These are phyloP conservation scores for Podospora comata DNA, from an alignment of 495 filamentous ascomycete species.

Conservation along the genomic window DNA sequence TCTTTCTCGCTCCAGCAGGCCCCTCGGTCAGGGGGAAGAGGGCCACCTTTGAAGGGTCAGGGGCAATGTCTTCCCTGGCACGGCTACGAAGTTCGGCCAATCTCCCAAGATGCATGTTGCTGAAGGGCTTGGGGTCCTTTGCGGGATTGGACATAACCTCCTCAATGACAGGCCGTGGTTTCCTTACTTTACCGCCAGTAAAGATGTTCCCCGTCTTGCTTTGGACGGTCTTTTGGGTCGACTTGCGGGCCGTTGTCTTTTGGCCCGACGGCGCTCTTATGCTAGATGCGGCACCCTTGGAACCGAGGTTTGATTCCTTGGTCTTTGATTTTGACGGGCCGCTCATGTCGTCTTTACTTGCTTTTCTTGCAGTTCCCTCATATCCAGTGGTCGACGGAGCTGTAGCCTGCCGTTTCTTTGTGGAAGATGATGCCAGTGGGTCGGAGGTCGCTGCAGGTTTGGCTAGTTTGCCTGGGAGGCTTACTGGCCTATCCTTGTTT, in stretches of 20 bases:
- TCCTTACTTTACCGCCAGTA: constrained; percentile 26
- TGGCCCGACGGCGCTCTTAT: neutral
- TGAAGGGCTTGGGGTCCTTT: constrained; percentile 34
- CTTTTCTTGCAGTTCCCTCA: constrained; percentile 31
- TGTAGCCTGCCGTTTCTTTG: constrained; percentile 10
- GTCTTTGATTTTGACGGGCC: constrained; percentile 11
- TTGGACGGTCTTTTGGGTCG: constrained; percentile 24
- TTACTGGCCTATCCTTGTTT: constrained; percentile 5
- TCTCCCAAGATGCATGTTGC: constrained; percentile 17
- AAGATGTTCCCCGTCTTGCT: constrained; percentile 30
- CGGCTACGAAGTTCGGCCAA: constrained; percentile 23
- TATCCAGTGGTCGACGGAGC: constrained; percentile 26
- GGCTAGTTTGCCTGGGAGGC: neutral
- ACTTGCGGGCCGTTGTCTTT: constrained; percentile 11
- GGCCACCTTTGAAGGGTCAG: constrained; percentile 15
- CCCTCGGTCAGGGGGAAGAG: constrained; percentile 18
- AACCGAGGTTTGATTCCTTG: neutral
- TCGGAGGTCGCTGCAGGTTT: neutral
- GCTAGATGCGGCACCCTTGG: neutral
- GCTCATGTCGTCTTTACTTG: constrained; percentile 1
- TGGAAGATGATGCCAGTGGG: neutral
- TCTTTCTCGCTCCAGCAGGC: constrained; percentile 4
- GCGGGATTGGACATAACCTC: constrained; percentile 36
- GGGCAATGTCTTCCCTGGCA: constrained; percentile 31
- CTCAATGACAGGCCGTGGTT: constrained; percentile 18